phyloP scores from a whole-genome alignment of 2,329 filamentous ascomycete genomes.

The Stagonosporopsis tanaceti region DNA sequence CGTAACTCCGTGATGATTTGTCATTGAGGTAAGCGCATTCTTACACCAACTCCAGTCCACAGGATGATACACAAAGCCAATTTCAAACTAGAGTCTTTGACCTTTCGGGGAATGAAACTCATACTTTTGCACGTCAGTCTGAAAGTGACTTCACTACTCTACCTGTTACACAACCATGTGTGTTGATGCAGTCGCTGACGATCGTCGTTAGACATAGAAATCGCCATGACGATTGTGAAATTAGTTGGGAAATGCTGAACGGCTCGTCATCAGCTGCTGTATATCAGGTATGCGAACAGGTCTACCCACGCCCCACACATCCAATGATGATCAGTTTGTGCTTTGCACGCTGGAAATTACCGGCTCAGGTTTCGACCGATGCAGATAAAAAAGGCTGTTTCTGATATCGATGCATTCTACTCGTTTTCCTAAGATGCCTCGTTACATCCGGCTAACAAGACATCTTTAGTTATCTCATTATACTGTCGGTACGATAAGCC shows the following conservation, averaged over 20 bases:
- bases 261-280: no score
- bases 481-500: slow-evolving; percentile 34
- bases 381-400: slow-evolving; percentile 54
- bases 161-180: not conserved
- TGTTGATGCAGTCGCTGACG: slow-evolving; percentile 25
- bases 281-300: not conserved
- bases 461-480: not conserved
- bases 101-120: slow-evolving; percentile 54
- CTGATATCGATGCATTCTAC: slow-evolving; percentile 42
- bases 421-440: not conserved
- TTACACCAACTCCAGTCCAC: slow-evolving; percentile 21
- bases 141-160: slow-evolving; percentile 34
- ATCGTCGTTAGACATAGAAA: slow-evolving; percentile 1
- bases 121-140: slow-evolving; percentile 55
- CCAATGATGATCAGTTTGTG: slow-evolving; percentile 51
- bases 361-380: slow-evolving; percentile 52
- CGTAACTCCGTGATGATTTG: not conserved
- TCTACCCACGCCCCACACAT: not conserved
- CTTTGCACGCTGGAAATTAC: slow-evolving; percentile 56
- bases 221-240: not conserved
- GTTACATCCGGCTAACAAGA: slow-evolving; percentile 25
- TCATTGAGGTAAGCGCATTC: slow-evolving; percentile 26
- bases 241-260: not conserved
- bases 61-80: slow-evolving; percentile 54
- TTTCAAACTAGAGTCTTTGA: slow-evolving; percentile 58